Base-by-base conservation (phyloP, 148 eudicot species). In the Cornus florida region DNA sequence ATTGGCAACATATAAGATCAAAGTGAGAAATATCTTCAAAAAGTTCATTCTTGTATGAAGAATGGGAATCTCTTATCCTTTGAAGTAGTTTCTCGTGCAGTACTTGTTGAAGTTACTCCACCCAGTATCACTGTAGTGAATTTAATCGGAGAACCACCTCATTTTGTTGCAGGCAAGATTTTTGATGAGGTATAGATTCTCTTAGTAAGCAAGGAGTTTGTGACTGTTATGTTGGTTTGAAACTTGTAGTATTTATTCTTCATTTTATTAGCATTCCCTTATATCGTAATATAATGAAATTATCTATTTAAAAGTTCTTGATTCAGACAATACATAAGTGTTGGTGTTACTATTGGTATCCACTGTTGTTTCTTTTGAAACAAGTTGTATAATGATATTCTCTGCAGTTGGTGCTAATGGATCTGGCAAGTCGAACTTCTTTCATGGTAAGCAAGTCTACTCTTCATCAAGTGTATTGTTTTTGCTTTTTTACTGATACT, bases 371-470 rank as follows among this genome's bases (percentile, higher is more conserved):
- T 62, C 24, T 16, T 33, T 50, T 20, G 12, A 35, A 67, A 69
- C 43, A 65, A 46, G 48, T 76, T 0, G 12, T 31, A 35, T 16
- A 28, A 12, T 74, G 72, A 19, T 69, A 59, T 77, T 33, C 31
- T 70, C 20, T 89, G 93, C 97, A 96, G 98, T 96, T 87, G 99
- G 99, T 70, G 99, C 99, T 24, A 96, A 96, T 88, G 99, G 99
- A 81, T 94, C 99, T 82, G 99, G 99, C 69, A 96, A 96, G 86
- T 96, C 99, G 23, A 96, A 93, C 84, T 96, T 96, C 82, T 96
- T 96, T 82, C 99, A 94, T 83, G 99, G 99, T 96, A 81, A 76
- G 87, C 11, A 13, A 39, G 67, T 69, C 43, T 53, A 11, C 64
- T 31, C 17, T 23, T 39, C 1, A 20, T 68, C 43, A 31, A 14